Conservation (phyloP, 108 stramenopile species). For the Pseudonitzschia delicatissima region DNA sequence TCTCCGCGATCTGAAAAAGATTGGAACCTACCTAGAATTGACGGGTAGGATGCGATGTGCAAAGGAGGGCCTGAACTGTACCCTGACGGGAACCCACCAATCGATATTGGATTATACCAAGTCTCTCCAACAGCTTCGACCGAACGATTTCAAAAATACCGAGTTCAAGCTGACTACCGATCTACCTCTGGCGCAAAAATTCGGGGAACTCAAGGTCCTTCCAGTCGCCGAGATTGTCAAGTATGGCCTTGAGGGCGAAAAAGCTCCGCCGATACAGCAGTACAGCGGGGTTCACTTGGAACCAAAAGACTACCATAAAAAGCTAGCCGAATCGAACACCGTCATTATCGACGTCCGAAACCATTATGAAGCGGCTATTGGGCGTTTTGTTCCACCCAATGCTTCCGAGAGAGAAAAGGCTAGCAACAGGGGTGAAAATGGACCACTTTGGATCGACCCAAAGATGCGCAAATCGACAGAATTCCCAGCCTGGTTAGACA, state of each 20-base stretch:
- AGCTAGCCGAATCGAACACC: conserved; percentile 71
- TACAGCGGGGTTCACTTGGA: conserved; percentile 78
- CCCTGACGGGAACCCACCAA: conserved; percentile 59
- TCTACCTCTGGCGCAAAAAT: conserved; percentile 65
- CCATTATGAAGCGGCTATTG: conserved; percentile 71
- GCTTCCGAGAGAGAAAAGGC: neutral
- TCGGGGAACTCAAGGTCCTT: conserved; percentile 74
- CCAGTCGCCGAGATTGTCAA: conserved; percentile 78
- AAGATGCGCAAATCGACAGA: conserved; percentile 89
- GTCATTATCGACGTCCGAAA: conserved; percentile 87
- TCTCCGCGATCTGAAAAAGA: conserved; percentile 36
- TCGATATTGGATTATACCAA: conserved; percentile 59
- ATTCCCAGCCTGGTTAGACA: conserved; percentile 80
- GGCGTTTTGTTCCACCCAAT: conserved; percentile 75
- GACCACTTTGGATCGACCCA: conserved; percentile 82
- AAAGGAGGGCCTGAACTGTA: conserved; percentile 88
- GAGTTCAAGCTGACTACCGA: conserved; percentile 85
- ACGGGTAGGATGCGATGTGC: conserved; percentile 86
- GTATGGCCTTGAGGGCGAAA: conserved; percentile 77
- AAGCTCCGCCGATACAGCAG: conserved; percentile 61
- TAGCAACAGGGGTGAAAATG: neutral
- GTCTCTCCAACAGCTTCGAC: conserved; percentile 52
- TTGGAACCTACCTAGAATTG: conserved; percentile 45
- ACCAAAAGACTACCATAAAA: conserved; percentile 80
- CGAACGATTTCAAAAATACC: conserved; percentile 62